Conservation (phyloP, 345 rosid species). For the Ricinus communis region DNA sequence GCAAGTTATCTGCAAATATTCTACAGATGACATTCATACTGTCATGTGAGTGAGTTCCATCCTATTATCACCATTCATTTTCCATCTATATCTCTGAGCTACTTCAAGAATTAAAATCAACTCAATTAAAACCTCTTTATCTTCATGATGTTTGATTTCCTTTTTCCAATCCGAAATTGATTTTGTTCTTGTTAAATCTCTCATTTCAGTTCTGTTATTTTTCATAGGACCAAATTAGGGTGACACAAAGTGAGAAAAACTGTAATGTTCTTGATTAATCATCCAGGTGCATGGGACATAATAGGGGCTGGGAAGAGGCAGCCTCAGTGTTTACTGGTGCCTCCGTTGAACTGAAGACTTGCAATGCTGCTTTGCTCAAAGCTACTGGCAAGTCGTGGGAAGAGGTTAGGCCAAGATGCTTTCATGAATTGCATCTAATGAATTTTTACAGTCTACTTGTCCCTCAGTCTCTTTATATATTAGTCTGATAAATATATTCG, state of each 20-base stretch:
- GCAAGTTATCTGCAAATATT: constrained; percentile 59
- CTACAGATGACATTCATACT: constrained; percentile 63
- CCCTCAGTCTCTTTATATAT: neutral
- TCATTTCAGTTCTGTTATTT: neutral
- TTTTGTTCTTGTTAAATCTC: neutral
- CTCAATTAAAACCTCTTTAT: too few relatives aligned
- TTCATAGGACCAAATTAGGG: neutral
- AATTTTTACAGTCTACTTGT: neutral
- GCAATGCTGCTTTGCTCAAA: constrained; percentile 97
- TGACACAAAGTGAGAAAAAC: neutral
- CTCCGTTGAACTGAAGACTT: constrained; percentile 72
- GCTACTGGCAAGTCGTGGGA: constrained; percentile 90
- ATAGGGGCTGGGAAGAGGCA: constrained; percentile 99
- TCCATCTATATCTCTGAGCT: neutral
- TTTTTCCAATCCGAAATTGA: too few relatives aligned
- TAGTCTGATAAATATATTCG: neutral
- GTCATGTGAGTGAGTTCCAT: constrained; percentile 62
- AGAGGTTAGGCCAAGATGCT: constrained; percentile 50
- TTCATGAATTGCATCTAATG: neutral
- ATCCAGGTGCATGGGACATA: constrained; percentile 97
- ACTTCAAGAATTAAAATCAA: neutral
- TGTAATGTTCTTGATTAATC: neutral
- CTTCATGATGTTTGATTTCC: too few relatives aligned
- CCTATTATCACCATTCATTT: neutral
- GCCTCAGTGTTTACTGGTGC: constrained; percentile 82